These are phyloP conservation scores for Agarophyton chilense DNA, from an alignment of 23 red algal genomes.

Conservation along the genomic window DNA sequence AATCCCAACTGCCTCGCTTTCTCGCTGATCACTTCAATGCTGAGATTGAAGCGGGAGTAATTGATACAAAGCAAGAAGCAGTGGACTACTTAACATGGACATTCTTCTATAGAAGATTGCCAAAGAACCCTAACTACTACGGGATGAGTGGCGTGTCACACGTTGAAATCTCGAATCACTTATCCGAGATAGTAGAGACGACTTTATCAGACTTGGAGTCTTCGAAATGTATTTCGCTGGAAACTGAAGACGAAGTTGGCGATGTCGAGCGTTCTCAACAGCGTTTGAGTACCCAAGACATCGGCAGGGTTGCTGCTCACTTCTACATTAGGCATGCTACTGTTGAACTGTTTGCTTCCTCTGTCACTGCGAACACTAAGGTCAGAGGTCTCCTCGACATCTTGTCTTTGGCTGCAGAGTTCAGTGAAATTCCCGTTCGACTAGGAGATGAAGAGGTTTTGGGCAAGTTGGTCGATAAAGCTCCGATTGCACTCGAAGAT, in stretches of 20 bases:
- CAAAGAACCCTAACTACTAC: constrained; percentile 89
- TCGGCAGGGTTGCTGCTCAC: constrained; percentile 86
- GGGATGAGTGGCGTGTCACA: constrained; percentile 56
- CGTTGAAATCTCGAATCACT: constrained; percentile 69
- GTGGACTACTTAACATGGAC: constrained; percentile 97
- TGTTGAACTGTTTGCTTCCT: constrained; percentile 79
- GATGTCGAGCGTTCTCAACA: not conserved
- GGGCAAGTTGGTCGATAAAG: constrained; percentile 24
- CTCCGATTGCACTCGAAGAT: constrained; percentile 44
- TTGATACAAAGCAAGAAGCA: constrained; percentile 88
- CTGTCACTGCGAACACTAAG: constrained; percentile 67
- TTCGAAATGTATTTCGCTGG: constrained; percentile 77
- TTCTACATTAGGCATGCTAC: constrained; percentile 83
- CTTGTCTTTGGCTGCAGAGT: constrained; percentile 79
- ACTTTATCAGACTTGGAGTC: constrained; percentile 72
- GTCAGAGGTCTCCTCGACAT: constrained; percentile 78
- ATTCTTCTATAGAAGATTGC: constrained; percentile 86
- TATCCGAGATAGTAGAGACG: constrained; percentile 78
- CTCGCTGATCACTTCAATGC: constrained; percentile 89
- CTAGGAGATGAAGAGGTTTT: constrained; percentile 74
- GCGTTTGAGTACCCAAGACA: constrained; percentile 66
- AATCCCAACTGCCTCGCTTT: constrained; percentile 69
- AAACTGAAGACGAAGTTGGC: constrained; percentile 53
- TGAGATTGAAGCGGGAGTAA: constrained; percentile 76
- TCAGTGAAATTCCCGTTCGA: constrained; percentile 64